Base-by-base conservation (phyloP, 192 early-diverging fungal genomes). In the Coemansia sp. region DNA sequence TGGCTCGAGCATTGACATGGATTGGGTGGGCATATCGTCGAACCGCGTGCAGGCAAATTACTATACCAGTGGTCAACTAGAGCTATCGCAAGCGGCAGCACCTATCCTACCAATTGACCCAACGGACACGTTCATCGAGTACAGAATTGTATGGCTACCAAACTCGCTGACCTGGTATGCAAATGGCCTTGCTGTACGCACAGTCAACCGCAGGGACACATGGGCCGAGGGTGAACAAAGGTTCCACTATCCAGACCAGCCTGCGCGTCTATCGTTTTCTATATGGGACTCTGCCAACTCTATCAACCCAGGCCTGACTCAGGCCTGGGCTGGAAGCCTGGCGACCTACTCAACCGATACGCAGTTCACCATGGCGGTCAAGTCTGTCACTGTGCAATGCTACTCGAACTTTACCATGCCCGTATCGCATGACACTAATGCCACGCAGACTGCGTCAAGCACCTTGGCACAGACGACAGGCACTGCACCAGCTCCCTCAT, bases 1-100 rank as follows among this genome's bases (percentile, higher is more conserved):
- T 22, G 88, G 88, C 57, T 82, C 89, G 42, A 88, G 89, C 76
- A 87, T 91, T 27, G 87, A 89, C 67, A 86, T 87, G 66, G 90
- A 91, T 75, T 84, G 81, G 73, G 87, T 90, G 24, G 90, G 90
- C 3, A 61, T 66, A 20, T 74, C 86, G 20, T 79, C 87, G 2
- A 80, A 80, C 33, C 79, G 80, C 47, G 88, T 85, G 2, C 88
- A 91, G 63, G 83, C 88, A n/a, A 90, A 90, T 72, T 90, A 76
- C 57, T 91, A 88, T 72, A 79, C 71, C 27, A 67, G 79, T 20
- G 77, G 67, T 61, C 70, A 85, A 63, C 43, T 88, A 6, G 86
- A 87, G 43, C 75, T 70, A 16, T 64, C 66, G 10, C 49, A 70
- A 43, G 76, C 73, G 7, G 44, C 46, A 2, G 65, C 80, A 10